Base-by-base conservation (phyloP, 2,329 filamentous ascomycete genomes). In the Aplosporella prunicola region DNA sequence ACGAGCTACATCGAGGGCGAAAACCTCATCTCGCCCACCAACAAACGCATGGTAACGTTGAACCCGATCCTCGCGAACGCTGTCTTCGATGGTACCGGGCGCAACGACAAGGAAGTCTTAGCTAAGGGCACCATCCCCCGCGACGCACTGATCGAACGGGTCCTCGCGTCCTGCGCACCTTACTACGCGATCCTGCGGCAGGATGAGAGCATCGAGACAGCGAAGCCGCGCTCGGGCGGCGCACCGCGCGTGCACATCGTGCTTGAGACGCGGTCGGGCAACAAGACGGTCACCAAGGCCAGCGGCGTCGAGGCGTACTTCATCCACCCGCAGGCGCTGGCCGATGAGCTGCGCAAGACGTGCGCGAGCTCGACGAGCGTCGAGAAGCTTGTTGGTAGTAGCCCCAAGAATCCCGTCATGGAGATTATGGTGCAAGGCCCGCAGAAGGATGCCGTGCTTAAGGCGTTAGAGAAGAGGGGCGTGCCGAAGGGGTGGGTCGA, bases 331-430 rank as follows among this genome's bases (percentile, higher is more conserved):
- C 67, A 68, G 30, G 58, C 72, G 2, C 60, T 82, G 37, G 76
- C 76, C 2, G 78, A 80, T 42, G 78, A 82, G 51, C 49, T 82
- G 47, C 67, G 78, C 49, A 81, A 78, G 59, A 71, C 72, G 20
- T 82, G 78, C 51, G 78, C 78, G 2, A 76, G 78, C n/a, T 76
- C 71, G 40, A 78, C 77, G 9, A 79, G 74, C 42, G 74, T 81
- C 1, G 68, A 74, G 22, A 72, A 76, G 46, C 60, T 78, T 20
- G 67, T 68, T 30, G 78, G 78, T 3, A 70, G 66, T 13, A 68
- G 67, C 43, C 76, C 76, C 7, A 74, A 76, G 47, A 72, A 71
- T 47, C 74, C 75, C 1, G 62, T 79, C 2, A 72, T 80, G 70
- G 78, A 82, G 53, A 70, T 82, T 14, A 66, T 80, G 59, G 68